These are phyloP conservation scores for Acephala macrosclerotiorum DNA, from an alignment of 2,329 filamentous ascomycete species.

Conservation along the genomic window DNA sequence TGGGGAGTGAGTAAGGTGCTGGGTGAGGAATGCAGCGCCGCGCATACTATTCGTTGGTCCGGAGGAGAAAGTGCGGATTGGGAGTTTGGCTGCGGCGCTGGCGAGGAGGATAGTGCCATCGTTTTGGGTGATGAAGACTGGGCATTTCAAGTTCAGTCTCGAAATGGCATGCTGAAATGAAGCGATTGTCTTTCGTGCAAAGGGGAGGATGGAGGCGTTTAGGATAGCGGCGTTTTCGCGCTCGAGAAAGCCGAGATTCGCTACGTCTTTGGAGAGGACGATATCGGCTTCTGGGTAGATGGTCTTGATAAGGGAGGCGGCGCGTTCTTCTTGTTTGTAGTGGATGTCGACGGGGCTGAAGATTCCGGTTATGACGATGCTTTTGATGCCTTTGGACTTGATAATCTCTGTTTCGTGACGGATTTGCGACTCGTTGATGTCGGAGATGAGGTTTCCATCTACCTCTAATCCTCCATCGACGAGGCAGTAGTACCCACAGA, in stretches of 20 bases:
- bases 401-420: slow-evolving; percentile 23
- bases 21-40: slow-evolving; percentile 64
- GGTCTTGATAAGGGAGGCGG: slow-evolving; percentile 24
- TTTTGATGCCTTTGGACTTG: slow-evolving; percentile 48
- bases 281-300: slow-evolving; percentile 41
- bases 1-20: no score
- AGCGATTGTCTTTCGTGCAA: slow-evolving; percentile 60
- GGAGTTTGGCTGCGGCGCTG: slow-evolving; percentile 57
- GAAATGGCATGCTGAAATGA: slow-evolving; percentile 59
- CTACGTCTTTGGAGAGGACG: slow-evolving; percentile 59
- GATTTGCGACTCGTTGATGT: slow-evolving; percentile 28
- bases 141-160: slow-evolving; percentile 58
- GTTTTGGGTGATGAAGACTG: slow-evolving; percentile 66
- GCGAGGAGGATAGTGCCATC: slow-evolving; percentile 65
- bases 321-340: slow-evolving; percentile 55
- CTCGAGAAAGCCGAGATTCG: slow-evolving; percentile 57
- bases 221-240: slow-evolving; percentile 69
- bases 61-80: slow-evolving; percentile 66
- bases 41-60: slow-evolving; percentile 69
- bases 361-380: slow-evolving; percentile 57
- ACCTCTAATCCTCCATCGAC: slow-evolving; percentile 58
- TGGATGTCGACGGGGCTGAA: slow-evolving; percentile 61
- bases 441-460: slow-evolving; percentile 28
- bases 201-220: slow-evolving; percentile 65
- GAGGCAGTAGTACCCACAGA: slow-evolving; percentile 54